phyloP scores from a whole-genome alignment of 768 basidiomycete species.

The Xanthoconium stramineum region DNA sequence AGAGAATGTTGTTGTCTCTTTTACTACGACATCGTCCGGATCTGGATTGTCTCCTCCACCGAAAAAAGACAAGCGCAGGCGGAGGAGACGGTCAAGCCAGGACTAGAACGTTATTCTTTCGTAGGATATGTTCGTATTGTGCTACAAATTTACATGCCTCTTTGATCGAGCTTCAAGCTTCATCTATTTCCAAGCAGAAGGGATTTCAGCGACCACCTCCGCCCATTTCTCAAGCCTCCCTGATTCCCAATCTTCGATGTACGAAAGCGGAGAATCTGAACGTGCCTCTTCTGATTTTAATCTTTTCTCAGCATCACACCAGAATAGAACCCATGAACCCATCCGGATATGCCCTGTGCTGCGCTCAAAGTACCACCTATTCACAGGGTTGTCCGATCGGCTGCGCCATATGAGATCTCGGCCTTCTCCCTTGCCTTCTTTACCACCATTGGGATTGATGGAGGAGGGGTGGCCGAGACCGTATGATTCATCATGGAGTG shows the following conservation, averaged over 20 bases:
- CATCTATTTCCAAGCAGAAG: slow-evolving; percentile 69
- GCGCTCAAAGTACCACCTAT: slow-evolving; percentile 99
- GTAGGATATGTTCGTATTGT: slow-evolving; percentile 1
- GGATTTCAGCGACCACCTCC: slow-evolving; percentile 62
- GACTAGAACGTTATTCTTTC: neutral
- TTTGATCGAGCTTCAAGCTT: neutral
- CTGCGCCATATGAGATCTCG: slow-evolving; percentile 95
- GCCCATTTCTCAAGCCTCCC: slow-evolving; percentile 72
- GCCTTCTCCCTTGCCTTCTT: slow-evolving; percentile 86
- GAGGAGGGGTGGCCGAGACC: slow-evolving; percentile 92
- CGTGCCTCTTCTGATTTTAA: slow-evolving; percentile 67
- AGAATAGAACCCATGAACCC: slow-evolving; percentile 91
- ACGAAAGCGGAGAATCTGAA: slow-evolving; percentile 62
- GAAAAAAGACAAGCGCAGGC: slow-evolving; percentile 29
- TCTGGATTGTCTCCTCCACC: slow-evolving; percentile 21
- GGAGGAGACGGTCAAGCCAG: slow-evolving; percentile 24
- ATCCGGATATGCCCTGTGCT: slow-evolving; percentile 86
- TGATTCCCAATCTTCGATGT: slow-evolving; percentile 73
- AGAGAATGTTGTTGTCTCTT: slow-evolving; percentile 35
- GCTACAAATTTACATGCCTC: slow-evolving; percentile 13
- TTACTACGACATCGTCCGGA: slow-evolving; percentile 26
- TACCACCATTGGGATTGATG: slow-evolving; percentile 92
- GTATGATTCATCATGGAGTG: slow-evolving; percentile 96
- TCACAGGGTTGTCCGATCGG: slow-evolving; percentile 90
- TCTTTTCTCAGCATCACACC: slow-evolving; percentile 95